Conservation (phyloP, 2,329 filamentous ascomycete genomes). For the Alternaria atra region DNA sequence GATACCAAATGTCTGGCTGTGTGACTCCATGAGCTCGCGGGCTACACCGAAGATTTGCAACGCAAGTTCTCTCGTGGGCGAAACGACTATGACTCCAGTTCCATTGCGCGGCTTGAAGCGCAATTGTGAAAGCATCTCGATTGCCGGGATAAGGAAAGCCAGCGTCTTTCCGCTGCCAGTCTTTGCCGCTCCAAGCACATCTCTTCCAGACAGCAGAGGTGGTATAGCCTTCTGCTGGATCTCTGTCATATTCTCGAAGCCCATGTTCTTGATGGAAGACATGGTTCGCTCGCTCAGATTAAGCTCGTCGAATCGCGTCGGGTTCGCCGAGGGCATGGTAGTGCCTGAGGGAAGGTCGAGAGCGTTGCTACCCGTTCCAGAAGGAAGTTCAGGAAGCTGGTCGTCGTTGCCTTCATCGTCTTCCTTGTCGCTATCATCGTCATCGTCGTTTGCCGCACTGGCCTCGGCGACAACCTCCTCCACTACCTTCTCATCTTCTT, state of each 20-base stretch:
- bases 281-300: conserved; percentile 88
- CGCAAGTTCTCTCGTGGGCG: conserved; percentile 46
- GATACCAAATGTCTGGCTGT: conserved; percentile 95
- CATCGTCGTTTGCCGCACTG: conserved; percentile 36
- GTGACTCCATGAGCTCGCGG: conserved; percentile 88
- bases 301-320: conserved; percentile 79
- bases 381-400: conserved; percentile 11
- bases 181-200: conserved; percentile 95
- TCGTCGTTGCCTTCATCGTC: conserved; percentile 37
- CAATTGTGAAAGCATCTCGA: conserved; percentile 90
- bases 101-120: conserved; percentile 94
- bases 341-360: conserved; percentile 63
- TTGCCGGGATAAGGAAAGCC: conserved; percentile 90
- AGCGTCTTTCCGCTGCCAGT: conserved; percentile 96
- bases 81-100: conserved; percentile 85
- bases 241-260: conserved; percentile 93
- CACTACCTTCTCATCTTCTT: conserved; percentile 45
- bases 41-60: conserved; percentile 81
- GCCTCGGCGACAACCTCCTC: conserved; percentile 43
- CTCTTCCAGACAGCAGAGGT: conserved; percentile 82
- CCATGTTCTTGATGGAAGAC: conserved; percentile 89
- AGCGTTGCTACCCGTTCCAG: conserved; percentile 30
- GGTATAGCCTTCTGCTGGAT: conserved; percentile 91
- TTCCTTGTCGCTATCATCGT: conserved; percentile 37
- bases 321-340: conserved; percentile 68